phyloP scores from a whole-genome alignment of 2,329 filamentous ascomycete genomes.

The Monilinia fructicola region DNA sequence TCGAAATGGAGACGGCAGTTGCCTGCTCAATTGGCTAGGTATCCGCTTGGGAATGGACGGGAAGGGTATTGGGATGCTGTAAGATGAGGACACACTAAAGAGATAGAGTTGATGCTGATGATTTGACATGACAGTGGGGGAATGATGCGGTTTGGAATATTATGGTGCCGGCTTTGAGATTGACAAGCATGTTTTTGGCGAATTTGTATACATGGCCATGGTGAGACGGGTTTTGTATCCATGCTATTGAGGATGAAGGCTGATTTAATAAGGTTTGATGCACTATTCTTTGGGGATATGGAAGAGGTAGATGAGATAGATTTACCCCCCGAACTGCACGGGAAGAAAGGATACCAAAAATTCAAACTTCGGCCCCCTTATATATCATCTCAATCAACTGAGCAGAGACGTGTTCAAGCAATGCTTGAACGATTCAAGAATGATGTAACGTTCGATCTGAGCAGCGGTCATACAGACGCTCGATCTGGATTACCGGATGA shows the following conservation, averaged over 20 bases:
- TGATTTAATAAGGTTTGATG: constrained; percentile 17
- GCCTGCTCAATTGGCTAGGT: constrained; percentile 9
- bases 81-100: fast-evolving
- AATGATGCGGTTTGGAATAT: constrained; percentile 20
- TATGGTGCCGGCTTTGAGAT: background rate
- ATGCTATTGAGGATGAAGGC: background rate
- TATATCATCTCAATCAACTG: background rate
- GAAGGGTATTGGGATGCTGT: constrained; percentile 22
- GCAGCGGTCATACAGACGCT: constrained; percentile 11
- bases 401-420: constrained; percentile 4
- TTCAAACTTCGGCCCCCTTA: constrained; percentile 4
- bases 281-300: constrained; percentile 8
- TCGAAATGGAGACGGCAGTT: constrained; percentile 11
- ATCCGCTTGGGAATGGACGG: constrained; percentile 10
- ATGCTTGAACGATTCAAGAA: constrained; percentile 7
- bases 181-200: constrained; percentile 14
- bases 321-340: background rate
- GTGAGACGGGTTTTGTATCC: background rate
- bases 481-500: constrained; percentile 7
- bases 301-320: background rate
- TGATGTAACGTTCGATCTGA: constrained; percentile 2
- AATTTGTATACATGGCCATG: constrained; percentile 17
- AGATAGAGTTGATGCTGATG: background rate
- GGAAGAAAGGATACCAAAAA: background rate
- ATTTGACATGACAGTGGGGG: background rate